These are phyloP conservation scores for Sphaerobolus stellatus DNA, from an alignment of 1,284 basidiomycete genomes.

Conservation along the genomic window DNA sequence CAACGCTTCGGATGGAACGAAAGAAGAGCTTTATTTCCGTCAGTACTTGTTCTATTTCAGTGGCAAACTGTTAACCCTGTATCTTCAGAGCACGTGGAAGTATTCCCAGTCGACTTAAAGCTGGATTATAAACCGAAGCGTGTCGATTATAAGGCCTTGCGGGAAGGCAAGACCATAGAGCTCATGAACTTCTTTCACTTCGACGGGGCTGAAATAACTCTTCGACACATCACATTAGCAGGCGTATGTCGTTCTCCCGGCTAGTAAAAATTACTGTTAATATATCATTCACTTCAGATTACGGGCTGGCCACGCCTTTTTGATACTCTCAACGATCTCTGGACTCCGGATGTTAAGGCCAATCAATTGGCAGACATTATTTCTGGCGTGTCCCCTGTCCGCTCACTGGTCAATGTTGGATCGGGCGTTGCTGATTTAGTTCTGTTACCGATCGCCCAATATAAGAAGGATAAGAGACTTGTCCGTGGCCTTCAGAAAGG, in stretches of 20 bases:
- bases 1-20: conserved; percentile 34
- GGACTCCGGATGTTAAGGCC: conserved; percentile 99
- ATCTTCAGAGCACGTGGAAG: conserved; percentile 75
- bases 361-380: conserved; percentile 97
- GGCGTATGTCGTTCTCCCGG: conserved; percentile 60
- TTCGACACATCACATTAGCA: conserved; percentile 87
- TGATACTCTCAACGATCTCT: conserved; percentile 91
- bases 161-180: conserved; percentile 91
- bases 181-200: conserved; percentile 99
- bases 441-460: conserved; percentile 93
- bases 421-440: conserved; percentile 95
- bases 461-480: conserved; percentile 94
- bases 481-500: conserved; percentile 94
- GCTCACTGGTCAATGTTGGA: conserved; percentile 94
- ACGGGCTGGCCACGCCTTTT: conserved; percentile 88
- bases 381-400: conserved; percentile 94
- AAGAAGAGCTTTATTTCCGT: conserved; percentile 75
- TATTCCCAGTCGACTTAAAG: conserved; percentile 89
- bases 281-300: conserved; percentile 52
- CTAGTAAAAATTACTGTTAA: not conserved
- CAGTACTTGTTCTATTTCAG: conserved; percentile 26
- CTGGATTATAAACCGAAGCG: conserved; percentile 98
- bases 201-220: conserved; percentile 96
- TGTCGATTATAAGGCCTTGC: conserved; percentile 91
- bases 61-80: not conserved